Evolutionary conservation across 148 eudicot species (phyloP), one percentile per base, ranked within the genome.

Genomic region (Rhododendron ovatum): DNA sequence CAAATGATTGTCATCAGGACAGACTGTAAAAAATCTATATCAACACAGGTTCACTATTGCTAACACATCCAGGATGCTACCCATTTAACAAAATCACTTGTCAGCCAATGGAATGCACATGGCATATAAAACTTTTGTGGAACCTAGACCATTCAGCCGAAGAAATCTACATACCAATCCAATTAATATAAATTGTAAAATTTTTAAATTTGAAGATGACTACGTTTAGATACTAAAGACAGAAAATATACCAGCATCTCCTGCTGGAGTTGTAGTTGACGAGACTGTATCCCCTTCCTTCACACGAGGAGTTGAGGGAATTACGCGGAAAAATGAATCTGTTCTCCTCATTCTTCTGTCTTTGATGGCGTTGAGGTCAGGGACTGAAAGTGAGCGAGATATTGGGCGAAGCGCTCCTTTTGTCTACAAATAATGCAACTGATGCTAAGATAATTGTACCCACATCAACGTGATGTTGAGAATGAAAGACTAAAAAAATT

Each of bases 321-420:
- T 89, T 59, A 96, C 95, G 82, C 99, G 96, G 86, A 96, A 91
- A 86, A 89, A 95, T 43, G 94, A 88, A 82, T 95, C 95, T 83
- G 84, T 81, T 90, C 90, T 91, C 84, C 88, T 92, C 39, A 90
- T 43, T 75, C 85, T 87, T 67, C 86, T 75, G 63, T 89, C 93
- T 87, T 91, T 96, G 86, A 13, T 71, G 41, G 17, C 20, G 41
- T 91, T 91, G 83, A 88, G 13, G 71, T 87, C 90, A 51, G 99
- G 98, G 30, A 88, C 92, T 85, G 99, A 96, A 78, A 90, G 91
- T 63, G 99, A 95, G 24, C 98, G 94, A 85, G 93, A 89, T 33
- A 95, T 93, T 39, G 88, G 85, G 82, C 78, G 33, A 18, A 84
- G 84, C 78, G 82, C 88, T 91, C 84, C 92, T 89, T 93, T 95